Evolutionary conservation across 306 rosid genomes (phyloP), one percentile per base, ranked within the genome.

Genomic region (Citrullus amarus): DNA sequence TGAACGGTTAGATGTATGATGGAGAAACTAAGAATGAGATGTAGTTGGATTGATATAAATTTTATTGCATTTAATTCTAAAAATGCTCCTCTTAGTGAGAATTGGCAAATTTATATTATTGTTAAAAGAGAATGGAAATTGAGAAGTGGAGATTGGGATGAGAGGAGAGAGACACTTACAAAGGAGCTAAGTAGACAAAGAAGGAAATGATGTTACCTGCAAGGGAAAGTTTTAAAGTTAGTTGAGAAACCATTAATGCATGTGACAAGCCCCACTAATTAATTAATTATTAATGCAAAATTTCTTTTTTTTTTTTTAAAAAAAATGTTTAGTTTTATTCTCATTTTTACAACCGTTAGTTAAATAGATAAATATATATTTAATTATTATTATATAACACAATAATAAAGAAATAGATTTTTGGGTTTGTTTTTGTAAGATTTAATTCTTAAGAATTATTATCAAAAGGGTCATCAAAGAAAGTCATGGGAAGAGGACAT

Each of bases 101-200:
- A 57, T 53, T 2, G 10, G 12, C 60, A 56, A 60, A 60, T 60
- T 43, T 6, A 60, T 32, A 60, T 32, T 14, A 5, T 28, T 12
- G 20, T 32, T 63, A 34, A 32, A 32, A 51, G 55, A 14, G 15
- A 8, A 0, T 8, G 16, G 5, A 30, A 57, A 58, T 41, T 3
- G 32, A 3, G 41, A 8, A 20, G 10, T 36, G 39, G 62, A 57
- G 18, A 75, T 32, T 25, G 57, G n/a, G 18, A 17, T 28, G 46
- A 30, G 22, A 12, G 46, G 56, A 77, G 41, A 11, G 14, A 50
- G 62, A 61, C 75, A 87, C 97, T 91, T 83, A 95, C 97, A 88
- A 46, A 44, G 99, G 97, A 83, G 99, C 96, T 78, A 95, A 82
- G 92, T 84, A 95, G 8, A 95, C 99, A 87, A 95, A 20, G 90